A percentile compares a stretch with the other conserved stretches of the same genome.
phyloP scores from a whole-genome alignment of 257 asterid species.

The Rhazya stricta region DNA sequence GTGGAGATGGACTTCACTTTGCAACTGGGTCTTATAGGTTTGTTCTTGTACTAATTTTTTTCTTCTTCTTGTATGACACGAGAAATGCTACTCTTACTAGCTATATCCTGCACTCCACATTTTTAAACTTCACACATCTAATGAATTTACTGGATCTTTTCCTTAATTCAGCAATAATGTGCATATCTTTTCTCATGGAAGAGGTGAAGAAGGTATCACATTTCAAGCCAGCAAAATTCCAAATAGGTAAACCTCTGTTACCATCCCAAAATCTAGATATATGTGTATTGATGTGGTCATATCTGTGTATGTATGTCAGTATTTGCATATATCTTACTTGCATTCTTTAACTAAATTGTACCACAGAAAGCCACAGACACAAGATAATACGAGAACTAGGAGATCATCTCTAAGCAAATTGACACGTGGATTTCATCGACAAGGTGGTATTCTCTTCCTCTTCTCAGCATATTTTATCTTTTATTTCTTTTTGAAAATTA shows the following conservation, averaged over 20 bases:
- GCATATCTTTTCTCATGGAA: conserved; percentile 49
- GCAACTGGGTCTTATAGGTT: conserved; percentile 84
- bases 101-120: not conserved
- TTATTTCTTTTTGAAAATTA: not conserved
- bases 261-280: not conserved
- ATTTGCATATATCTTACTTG: not conserved
- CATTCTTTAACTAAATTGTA: not conserved
- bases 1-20: conserved; percentile 56
- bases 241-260: conserved; percentile 35
- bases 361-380: conserved; percentile 41
- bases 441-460: conserved; percentile 25
- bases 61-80: not conserved
- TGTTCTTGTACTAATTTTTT: conserved; percentile 15
- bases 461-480: not conserved
- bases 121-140: not conserved
- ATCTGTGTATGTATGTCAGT: not conserved
- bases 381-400: conserved; percentile 43
- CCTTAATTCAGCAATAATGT: conserved; percentile 40
- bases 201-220: conserved; percentile 47
- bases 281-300: not conserved
- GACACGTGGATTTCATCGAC: conserved; percentile 59
- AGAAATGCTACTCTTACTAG: not conserved
- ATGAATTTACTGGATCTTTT: conserved; percentile 8
- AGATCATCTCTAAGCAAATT: conserved; percentile 63
- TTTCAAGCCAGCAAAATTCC: conserved; percentile 47